phyloP scores from a whole-genome alignment of 441 rosid species.

The Croton setiger region DNA sequence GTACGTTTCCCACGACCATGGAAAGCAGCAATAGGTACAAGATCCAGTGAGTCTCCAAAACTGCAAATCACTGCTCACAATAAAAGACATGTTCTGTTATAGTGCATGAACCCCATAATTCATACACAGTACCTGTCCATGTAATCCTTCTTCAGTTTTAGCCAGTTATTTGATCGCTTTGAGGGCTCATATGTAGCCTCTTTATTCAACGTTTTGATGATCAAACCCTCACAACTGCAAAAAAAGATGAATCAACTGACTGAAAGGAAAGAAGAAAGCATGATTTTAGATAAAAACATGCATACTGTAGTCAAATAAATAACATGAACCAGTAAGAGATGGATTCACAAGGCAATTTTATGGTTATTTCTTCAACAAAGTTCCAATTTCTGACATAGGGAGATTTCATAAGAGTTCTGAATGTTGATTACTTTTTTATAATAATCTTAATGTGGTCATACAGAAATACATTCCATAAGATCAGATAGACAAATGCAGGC shows the following conservation, averaged over 20 bases:
- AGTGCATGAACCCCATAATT: conserved; percentile 4
- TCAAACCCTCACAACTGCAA: conserved; percentile 94
- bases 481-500: not conserved
- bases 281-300: not conserved
- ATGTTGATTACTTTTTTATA: not conserved
- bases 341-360: not conserved
- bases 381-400: not conserved
- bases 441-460: not conserved
- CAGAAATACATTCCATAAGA: not conserved
- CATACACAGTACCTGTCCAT: conserved; percentile 60
- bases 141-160: conserved; percentile 94
- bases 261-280: conserved; percentile 3
- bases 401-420: not conserved
- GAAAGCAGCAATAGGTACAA: conserved; percentile 92
- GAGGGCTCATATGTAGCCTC: conserved; percentile 99
- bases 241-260: conserved; percentile 21
- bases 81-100: not conserved
- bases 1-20: conserved; percentile 95
- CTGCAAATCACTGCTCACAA: conserved; percentile 36
- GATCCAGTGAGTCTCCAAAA: conserved; percentile 91
- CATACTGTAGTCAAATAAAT: not conserved
- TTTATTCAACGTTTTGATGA: conserved; percentile 76
- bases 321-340: not conserved
- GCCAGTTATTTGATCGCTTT: conserved; percentile 85
- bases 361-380: conserved; percentile 3